These are phyloP conservation scores for Penstemon barbatus DNA, from an alignment of 257 asterid genomes.

Conservation along the genomic window DNA sequence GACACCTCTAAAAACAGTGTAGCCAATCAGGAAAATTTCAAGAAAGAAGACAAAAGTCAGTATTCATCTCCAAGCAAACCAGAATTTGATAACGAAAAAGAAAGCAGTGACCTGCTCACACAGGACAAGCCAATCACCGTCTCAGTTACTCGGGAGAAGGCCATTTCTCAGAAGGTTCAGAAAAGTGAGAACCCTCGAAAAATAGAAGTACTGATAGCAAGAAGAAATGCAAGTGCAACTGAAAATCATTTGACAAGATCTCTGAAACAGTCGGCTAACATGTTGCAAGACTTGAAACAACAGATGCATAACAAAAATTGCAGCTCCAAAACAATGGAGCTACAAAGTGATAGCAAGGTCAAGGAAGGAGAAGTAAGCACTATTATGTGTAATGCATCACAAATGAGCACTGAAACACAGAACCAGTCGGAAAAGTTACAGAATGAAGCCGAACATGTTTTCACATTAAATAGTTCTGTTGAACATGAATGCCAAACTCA, in stretches of 20 bases:
- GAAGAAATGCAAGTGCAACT: slow-evolving; percentile 36
- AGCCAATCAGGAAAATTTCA: slow-evolving; percentile 25
- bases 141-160: slow-evolving; percentile 37
- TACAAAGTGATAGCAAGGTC: slow-evolving; percentile 30
- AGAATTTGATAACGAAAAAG: slow-evolving; percentile 16
- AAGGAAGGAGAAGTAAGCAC: slow-evolving; percentile 31
- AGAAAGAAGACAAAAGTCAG: slow-evolving; percentile 31
- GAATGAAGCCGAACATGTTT: slow-evolving; percentile 27
- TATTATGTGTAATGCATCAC: slow-evolving; percentile 23
- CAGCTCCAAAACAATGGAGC: slow-evolving; percentile 31
- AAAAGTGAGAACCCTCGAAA: slow-evolving; percentile 43
- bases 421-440: slow-evolving; percentile 26
- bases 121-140: slow-evolving; percentile 36
- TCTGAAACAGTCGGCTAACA: slow-evolving; percentile 35
- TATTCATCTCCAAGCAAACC: slow-evolving; percentile 29
- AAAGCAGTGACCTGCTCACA: slow-evolving; percentile 18
- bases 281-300: slow-evolving; percentile 45
- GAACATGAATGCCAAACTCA: slow-evolving; percentile 41
- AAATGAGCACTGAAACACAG: slow-evolving; percentile 26
- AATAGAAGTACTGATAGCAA: slow-evolving; percentile 42
- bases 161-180: slow-evolving; percentile 30
- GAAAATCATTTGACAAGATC: slow-evolving; percentile 32
- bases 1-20: slow-evolving; percentile 21
- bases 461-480: slow-evolving; percentile 17
- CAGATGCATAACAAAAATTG: slow-evolving; percentile 36